A percentile compares a stretch with the other conserved stretches of the same genome.
phyloP scores from a whole-genome alignment of 345 rosid genomes.

The Acer campestre region DNA sequence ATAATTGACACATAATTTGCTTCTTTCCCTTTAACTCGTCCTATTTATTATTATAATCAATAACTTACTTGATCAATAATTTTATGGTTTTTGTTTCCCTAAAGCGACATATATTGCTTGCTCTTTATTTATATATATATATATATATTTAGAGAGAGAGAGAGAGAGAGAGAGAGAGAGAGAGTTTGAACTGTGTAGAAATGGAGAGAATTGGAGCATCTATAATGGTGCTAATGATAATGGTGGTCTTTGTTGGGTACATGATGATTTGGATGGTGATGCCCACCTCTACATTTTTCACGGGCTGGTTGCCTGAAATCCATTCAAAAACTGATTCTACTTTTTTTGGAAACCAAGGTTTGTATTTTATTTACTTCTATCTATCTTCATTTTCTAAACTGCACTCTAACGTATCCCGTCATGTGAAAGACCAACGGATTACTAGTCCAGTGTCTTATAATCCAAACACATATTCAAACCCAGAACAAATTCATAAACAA shows the following conservation, averaged over 20 bases:
- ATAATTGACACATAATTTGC: constrained; percentile 17
- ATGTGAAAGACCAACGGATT: too few relatives aligned
- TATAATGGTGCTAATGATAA: constrained; percentile 18
- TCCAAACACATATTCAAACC: too few relatives aligned
- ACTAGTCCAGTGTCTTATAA: too few relatives aligned
- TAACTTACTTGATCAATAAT: background rate
- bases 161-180: background rate
- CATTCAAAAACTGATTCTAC: constrained; percentile 26
- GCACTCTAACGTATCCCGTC: too few relatives aligned
- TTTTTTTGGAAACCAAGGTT: constrained; percentile 44
- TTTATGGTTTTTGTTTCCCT: background rate
- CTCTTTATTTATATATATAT: background rate
- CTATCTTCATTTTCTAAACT: background rate
- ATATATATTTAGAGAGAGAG: too few relatives aligned
- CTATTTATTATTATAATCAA: background rate
- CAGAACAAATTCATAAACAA: too few relatives aligned
- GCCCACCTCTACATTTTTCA: constrained; percentile 36
- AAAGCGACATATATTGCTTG: background rate
- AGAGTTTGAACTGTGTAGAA: constrained; percentile 7
- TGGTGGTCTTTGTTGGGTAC: constrained; percentile 37
- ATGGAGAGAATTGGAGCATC: constrained; percentile 20
- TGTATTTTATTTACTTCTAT: background rate
- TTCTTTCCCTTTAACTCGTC: background rate
- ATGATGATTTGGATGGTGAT: constrained; percentile 40
- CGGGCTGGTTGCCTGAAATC: constrained; percentile 37